Evolutionary conservation across 2,329 filamentous ascomycete genomes (phyloP).

Genomic region (Epicoccum nigrum): DNA sequence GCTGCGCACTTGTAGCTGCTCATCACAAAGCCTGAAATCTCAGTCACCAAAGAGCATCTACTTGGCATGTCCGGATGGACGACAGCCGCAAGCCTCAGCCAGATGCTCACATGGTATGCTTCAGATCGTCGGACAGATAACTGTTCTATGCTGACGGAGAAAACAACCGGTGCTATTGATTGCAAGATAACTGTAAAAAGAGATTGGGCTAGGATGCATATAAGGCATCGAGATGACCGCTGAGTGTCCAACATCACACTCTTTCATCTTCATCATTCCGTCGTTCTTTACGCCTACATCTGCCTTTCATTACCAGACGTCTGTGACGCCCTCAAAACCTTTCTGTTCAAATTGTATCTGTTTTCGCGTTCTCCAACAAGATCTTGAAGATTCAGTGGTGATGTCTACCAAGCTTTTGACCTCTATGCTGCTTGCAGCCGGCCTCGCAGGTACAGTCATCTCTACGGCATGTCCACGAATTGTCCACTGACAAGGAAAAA

Average conservation of each 20-base stretch:
- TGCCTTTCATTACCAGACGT: background rate
- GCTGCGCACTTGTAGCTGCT: background rate
- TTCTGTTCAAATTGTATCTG: background rate
- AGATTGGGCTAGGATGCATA: background rate
- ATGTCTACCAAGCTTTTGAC: constrained; percentile 9
- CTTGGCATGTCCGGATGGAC: constrained; percentile 12
- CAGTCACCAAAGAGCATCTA: background rate
- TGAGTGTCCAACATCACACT: background rate
- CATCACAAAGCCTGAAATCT: constrained; percentile 3
- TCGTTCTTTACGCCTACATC: background rate
- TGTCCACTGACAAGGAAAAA: background rate
- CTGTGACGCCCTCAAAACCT: constrained; percentile 1
- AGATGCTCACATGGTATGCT: constrained; percentile 1
- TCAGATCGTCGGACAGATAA: constrained; percentile 1
- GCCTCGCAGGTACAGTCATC: constrained; percentile 6
- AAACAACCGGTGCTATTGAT: background rate
- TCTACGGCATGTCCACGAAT: background rate
- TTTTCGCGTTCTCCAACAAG: too few relatives aligned
- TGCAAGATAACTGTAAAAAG: background rate
- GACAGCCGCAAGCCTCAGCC: constrained; percentile 14
- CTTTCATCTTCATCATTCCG: background rate
- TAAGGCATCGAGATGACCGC: background rate
- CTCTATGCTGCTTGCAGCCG: constrained; percentile 9
- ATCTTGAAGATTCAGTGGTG: background rate
- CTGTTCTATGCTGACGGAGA: background rate